Percentiles rank a stretch among this genome's conserved stretches.
Evolutionary conservation across 106 monocot species (phyloP).

Genomic region (Narthecium ossifragum): DNA sequence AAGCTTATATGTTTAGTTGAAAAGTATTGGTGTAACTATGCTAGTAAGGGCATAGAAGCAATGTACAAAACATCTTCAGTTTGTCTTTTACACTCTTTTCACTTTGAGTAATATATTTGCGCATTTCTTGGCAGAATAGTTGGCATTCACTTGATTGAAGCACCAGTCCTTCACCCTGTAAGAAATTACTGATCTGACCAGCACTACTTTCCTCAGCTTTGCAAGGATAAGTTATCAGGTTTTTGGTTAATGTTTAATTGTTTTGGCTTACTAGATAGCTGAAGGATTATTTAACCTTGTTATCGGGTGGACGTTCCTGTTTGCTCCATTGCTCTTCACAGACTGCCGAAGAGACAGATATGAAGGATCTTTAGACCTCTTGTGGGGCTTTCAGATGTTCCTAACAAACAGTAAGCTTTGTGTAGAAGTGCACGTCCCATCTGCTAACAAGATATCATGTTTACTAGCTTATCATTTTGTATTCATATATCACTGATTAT

Average conservation of each 20-base stretch:
- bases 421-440: background rate
- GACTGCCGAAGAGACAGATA: conserved; percentile 62
- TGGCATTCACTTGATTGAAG: conserved; percentile 73
- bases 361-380: conserved; percentile 70
- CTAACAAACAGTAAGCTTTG: conserved; percentile 72
- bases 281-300: conserved; percentile 96
- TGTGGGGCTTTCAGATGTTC: conserved; percentile 96
- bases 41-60: background rate
- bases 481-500: background rate
- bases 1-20: no score
- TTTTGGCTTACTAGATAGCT: conserved; percentile 41
- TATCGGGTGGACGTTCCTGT: conserved; percentile 84
- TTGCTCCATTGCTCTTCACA: conserved; percentile 79
- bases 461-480: background rate
- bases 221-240: no score
- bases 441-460: background rate
- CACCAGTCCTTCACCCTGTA: conserved; percentile 85
- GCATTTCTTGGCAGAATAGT: conserved; percentile 67
- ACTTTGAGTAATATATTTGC: background rate
- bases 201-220: background rate
- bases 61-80: background rate
- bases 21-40: no score
- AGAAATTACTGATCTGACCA: conserved; percentile 11
- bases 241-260: no score
- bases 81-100: no score